These are phyloP conservation scores for Nematodospora anomalae DNA, from an alignment of 1,139 yeast genomes.

Conservation along the genomic window DNA sequence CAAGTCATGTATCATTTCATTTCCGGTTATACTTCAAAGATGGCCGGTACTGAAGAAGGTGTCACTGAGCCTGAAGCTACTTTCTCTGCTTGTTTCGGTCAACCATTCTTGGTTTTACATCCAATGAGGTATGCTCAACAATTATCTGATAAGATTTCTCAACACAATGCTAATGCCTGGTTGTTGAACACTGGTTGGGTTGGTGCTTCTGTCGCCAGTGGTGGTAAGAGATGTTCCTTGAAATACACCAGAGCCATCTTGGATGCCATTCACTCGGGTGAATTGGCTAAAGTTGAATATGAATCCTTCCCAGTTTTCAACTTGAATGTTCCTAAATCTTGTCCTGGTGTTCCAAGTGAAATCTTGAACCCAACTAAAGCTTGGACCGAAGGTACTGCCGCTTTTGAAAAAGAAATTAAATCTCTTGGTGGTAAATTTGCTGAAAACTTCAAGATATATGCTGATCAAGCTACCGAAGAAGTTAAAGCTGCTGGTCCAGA, in stretches of 20 bases:
- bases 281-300: slow-evolving; percentile 73
- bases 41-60: slow-evolving; percentile 99
- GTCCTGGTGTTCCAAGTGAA: slow-evolving; percentile 81
- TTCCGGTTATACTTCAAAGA: slow-evolving; percentile 97
- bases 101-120: slow-evolving; percentile 96
- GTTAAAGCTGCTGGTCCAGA: slow-evolving; percentile 93
- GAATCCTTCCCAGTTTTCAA: slow-evolving; percentile 87
- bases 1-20: slow-evolving; percentile 99
- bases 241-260: slow-evolving; percentile 97
- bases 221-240: slow-evolving; percentile 97
- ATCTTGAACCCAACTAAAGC: slow-evolving; percentile 84
- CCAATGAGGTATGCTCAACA: slow-evolving; percentile 98
- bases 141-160: slow-evolving; percentile 87
- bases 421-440: slow-evolving; percentile 75
- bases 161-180: slow-evolving; percentile 94
- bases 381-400: slow-evolving; percentile 73
- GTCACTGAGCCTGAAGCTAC: slow-evolving; percentile 98
- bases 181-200: slow-evolving; percentile 98
- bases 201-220: slow-evolving; percentile 87
- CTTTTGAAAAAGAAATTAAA: slow-evolving; percentile 68
- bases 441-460: slow-evolving; percentile 84
- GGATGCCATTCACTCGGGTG: slow-evolving; percentile 93
- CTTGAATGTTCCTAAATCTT: slow-evolving; percentile 79
- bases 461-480: slow-evolving; percentile 79
- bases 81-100: slow-evolving; percentile 98